Evolutionary conservation across 2,329 filamentous ascomycete genomes (phyloP).

Genomic region (Emmonsiellopsis sp.): DNA sequence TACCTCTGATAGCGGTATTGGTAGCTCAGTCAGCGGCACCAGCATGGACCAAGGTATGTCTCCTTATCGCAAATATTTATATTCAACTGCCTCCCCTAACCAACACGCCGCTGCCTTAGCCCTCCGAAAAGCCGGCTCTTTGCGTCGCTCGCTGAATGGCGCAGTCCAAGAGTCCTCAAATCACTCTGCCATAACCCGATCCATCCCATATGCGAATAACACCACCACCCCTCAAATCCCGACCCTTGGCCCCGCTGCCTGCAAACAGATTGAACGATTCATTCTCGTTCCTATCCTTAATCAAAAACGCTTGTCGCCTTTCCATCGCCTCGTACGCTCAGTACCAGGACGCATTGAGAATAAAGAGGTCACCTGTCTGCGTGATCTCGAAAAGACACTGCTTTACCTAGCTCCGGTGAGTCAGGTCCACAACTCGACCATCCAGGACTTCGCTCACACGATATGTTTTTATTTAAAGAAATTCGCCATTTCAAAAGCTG

Average conservation of each 20-base stretch:
- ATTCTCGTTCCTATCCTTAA: constrained; percentile 69
- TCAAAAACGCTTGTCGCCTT: constrained; percentile 65
- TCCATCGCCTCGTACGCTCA: constrained; percentile 69
- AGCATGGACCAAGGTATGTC: constrained; percentile 34
- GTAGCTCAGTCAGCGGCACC: constrained; percentile 65
- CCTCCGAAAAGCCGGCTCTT: background rate
- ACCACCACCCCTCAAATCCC: constrained; percentile 43
- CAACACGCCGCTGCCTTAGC: constrained; percentile 7
- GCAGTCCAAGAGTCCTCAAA: constrained; percentile 10
- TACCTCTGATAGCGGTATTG: constrained; percentile 79
- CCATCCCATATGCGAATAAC: constrained; percentile 41
- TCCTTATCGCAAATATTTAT: constrained; percentile 29
- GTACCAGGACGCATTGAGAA: constrained; percentile 70
- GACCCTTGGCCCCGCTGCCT: constrained; percentile 59
- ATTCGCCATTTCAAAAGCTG: constrained; percentile 57
- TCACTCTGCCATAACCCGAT: constrained; percentile 53
- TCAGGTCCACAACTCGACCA: constrained; percentile 46
- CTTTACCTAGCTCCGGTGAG: constrained; percentile 91
- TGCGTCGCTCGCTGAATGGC: background rate
- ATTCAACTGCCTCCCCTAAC: constrained; percentile 2
- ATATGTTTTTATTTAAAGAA: constrained; percentile 58
- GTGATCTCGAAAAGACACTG: constrained; percentile 89
- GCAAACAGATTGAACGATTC: constrained; percentile 69
- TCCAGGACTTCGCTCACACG: constrained; percentile 61
- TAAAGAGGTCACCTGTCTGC: constrained; percentile 80